Percentiles rank a stretch among this genome's conserved stretches.
These are phyloP conservation scores for Ceriops tagal DNA, from an alignment of 345 rosid genomes.

Conservation along the genomic window DNA sequence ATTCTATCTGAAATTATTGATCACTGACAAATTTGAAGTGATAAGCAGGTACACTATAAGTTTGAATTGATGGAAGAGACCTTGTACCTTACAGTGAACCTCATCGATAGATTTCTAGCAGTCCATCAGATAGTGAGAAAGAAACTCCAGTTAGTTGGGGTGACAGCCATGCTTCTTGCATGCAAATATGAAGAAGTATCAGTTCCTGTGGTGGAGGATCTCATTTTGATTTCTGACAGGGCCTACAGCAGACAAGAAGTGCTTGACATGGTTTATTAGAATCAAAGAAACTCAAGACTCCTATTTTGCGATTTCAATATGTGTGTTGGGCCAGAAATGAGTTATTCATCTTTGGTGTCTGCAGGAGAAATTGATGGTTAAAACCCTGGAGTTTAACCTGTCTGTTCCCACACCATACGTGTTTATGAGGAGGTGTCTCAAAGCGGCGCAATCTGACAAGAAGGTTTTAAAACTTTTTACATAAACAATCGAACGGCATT, in stretches of 20 bases:
- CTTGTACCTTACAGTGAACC: conserved; percentile 81
- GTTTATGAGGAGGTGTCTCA: conserved; percentile 88
- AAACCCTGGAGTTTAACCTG: conserved; percentile 65
- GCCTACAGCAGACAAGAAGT: conserved; percentile 86
- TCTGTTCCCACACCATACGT: conserved; percentile 88
- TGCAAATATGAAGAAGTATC: conserved; percentile 98
- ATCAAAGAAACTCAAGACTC: neutral
- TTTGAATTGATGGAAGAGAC: conserved; percentile 98
- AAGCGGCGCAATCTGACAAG: conserved; percentile 79
- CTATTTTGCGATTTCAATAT: neutral
- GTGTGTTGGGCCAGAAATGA: neutral
- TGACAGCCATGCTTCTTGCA: conserved; percentile 92
- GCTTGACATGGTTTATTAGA: conserved; percentile 68
- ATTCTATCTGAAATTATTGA: neutral
- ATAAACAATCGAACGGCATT: neutral
- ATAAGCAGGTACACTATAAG: conserved; percentile 92
- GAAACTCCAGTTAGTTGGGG: conserved; percentile 94
- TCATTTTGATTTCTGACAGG: conserved; percentile 79
- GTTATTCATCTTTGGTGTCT: conserved; percentile 13
- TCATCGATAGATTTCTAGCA: conserved; percentile 82
- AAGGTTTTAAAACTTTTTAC: conserved; percentile 42
- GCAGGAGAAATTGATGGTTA: conserved; percentile 87
- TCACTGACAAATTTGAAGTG: conserved; percentile 11
- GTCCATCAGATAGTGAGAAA: conserved; percentile 64
- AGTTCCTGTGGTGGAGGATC: conserved; percentile 94